A percentile compares a stretch with the other conserved stretches of the same genome.
phyloP scores from a whole-genome alignment of 2,329 filamentous ascomycete genomes.

The Trichoderma cornu-damae region DNA sequence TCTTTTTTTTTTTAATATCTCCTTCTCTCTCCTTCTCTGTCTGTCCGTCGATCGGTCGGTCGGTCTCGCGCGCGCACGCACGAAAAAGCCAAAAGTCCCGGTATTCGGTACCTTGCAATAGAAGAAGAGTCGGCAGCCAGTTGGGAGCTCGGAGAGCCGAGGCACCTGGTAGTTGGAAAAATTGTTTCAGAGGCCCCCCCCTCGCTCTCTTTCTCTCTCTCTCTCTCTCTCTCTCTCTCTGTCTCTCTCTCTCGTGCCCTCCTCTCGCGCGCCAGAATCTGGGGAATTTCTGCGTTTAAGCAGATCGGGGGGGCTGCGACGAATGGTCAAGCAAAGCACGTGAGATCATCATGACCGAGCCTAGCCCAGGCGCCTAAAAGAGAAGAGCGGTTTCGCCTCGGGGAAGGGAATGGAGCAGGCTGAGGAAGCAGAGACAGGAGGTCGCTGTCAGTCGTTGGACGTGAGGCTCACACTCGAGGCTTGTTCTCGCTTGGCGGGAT shows the following conservation, averaged over 20 bases:
- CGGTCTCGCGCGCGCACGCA: background rate
- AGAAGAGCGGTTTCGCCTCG: constrained; percentile 12
- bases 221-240: no score
- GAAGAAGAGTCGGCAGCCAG: constrained; percentile 1
- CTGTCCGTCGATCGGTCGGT: no score
- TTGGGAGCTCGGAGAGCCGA: constrained; percentile 13
- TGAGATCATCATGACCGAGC: constrained; percentile 30
- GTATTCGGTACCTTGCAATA: background rate
- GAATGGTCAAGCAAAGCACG: constrained; percentile 23
- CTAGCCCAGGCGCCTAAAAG: background rate
- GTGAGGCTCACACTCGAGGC: constrained; percentile 5
- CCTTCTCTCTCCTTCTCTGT: no score
- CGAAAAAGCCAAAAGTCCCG: background rate
- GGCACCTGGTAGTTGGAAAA: constrained; percentile 20
- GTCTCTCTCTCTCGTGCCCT: no score
- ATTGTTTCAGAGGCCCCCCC: constrained; percentile 32
- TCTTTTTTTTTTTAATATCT: no score
- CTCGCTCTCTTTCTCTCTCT: no score
- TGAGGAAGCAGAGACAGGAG: background rate
- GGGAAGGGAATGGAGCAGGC: background rate
- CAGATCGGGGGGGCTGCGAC: constrained; percentile 32
- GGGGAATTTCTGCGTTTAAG: constrained; percentile 23
- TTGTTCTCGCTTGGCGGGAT: background rate
- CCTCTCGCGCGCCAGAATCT: constrained; percentile 13
- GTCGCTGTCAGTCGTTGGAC: constrained; percentile 6